These are phyloP conservation scores for Taphrina populina DNA, from an alignment of 1,139 yeast genomes.

Conservation along the genomic window DNA sequence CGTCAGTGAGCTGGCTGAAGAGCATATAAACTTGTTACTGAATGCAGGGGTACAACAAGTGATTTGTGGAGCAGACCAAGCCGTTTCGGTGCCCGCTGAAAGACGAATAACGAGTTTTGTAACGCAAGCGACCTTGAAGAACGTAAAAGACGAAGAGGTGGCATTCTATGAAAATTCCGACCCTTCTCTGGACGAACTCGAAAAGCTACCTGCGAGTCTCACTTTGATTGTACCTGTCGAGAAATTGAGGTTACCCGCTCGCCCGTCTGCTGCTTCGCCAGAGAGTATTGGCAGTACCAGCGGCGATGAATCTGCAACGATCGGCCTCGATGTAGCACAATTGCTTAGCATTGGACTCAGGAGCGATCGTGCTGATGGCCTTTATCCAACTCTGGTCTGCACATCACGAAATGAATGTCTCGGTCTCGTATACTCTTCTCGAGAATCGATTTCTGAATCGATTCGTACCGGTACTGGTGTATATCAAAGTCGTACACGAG, in stretches of 20 bases:
- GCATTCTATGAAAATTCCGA: background rate
- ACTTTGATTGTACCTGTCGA: slow-evolving; percentile 23
- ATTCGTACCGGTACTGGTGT: slow-evolving; percentile 82
- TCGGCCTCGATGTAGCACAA: slow-evolving; percentile 6
- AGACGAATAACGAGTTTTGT: slow-evolving; percentile 8
- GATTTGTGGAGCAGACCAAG: slow-evolving; percentile 11
- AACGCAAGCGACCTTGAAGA: background rate
- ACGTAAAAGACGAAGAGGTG: slow-evolving; percentile 4
- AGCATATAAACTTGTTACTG: slow-evolving; percentile 1
- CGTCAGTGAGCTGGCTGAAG: slow-evolving; percentile 17
- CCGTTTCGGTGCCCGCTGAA: background rate
- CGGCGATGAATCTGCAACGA: background rate
- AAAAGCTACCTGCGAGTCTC: slow-evolving; percentile 10
- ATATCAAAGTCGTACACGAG: slow-evolving; percentile 84
- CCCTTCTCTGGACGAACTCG: background rate
- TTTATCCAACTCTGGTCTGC: slow-evolving; percentile 80
- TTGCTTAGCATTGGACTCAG: slow-evolving; percentile 40
- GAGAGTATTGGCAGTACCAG: background rate
- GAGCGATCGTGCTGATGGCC: slow-evolving; percentile 84
- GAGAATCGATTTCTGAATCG: slow-evolving; percentile 76
- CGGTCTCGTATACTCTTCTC: slow-evolving; percentile 89
- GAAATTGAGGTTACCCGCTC: slow-evolving; percentile 10
- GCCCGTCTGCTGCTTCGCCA: background rate
- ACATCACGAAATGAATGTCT: slow-evolving; percentile 65
- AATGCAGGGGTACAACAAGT: slow-evolving; percentile 18